Evolutionary conservation across 768 basidiomycete species (phyloP).

Genomic region (Roridomyces roridus): DNA sequence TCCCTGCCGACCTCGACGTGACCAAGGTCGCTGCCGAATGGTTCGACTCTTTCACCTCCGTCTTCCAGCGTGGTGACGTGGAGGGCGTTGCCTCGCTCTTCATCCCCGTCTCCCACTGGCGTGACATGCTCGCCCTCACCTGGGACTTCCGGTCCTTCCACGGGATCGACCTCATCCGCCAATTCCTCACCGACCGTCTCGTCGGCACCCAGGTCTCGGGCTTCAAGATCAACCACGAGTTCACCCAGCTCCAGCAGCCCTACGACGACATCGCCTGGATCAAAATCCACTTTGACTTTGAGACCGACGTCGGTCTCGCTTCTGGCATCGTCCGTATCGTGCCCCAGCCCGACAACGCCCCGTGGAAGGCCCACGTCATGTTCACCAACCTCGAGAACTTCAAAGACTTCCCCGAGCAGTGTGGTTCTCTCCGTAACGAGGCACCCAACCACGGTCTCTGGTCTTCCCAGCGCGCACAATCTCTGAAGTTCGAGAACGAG

Average conservation of each 20-base stretch:
- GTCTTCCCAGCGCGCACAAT: constrained; percentile 46
- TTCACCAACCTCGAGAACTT: constrained; percentile 59
- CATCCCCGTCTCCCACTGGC: constrained; percentile 47
- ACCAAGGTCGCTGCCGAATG: constrained; percentile 23
- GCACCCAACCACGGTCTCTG: constrained; percentile 55
- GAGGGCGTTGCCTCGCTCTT: constrained; percentile 32
- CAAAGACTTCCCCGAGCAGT: constrained; percentile 47
- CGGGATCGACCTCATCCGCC: constrained; percentile 37
- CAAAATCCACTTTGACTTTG: constrained; percentile 54
- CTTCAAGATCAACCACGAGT: constrained; percentile 32
- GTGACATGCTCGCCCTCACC: constrained; percentile 57
- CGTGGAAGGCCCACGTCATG: constrained; percentile 61
- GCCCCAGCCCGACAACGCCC: constrained; percentile 40
- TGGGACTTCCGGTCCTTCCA: constrained; percentile 56
- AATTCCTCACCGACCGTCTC: constrained; percentile 44
- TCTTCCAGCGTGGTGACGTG: constrained; percentile 19
- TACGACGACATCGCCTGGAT: constrained; percentile 52
- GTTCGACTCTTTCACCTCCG: constrained; percentile 29
- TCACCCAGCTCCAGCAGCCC: constrained; percentile 36
- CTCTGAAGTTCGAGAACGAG: constrained; percentile 49
- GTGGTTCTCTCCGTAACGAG: constrained; percentile 45
- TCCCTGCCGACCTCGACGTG: constrained; percentile 18
- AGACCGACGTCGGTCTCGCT: constrained; percentile 48
- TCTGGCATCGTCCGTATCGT: constrained; percentile 57
- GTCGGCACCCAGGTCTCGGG: constrained; percentile 22